Evolutionary conservation across 2,329 filamentous ascomycete species (phyloP), one percentile per base, ranked within the genome.

Genomic region (Sporothrix globosa): DNA sequence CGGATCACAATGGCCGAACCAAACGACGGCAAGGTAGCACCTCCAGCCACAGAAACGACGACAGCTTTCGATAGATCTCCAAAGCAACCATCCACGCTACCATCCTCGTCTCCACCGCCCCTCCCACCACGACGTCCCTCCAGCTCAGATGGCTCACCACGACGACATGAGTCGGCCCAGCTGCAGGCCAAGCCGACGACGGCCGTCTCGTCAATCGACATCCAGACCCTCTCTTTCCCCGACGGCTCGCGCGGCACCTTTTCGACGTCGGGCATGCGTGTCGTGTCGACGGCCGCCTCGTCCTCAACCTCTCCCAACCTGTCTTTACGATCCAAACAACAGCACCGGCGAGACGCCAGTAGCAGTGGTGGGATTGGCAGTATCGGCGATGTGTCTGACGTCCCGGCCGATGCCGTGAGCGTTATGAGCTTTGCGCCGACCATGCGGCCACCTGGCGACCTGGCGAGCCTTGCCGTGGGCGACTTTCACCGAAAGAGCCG

Each of bases 401-500:
- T 78, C 67, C 88, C 90, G 67, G 86, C 86, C 73, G 92, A 90
- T 76, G 78, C 92, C 70, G 87, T 86, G 74, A 92, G 90, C 77
- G 78, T 92, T 70, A 84, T 84, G 79, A 92, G 90, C 81, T 86
- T 87, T 76, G 86, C 87, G 44, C 89, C 89, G 0, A 90, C 86
- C 6, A 81, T 84, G 80, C 89, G 85, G 52, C 86, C 84, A 21
- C 85, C 84, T 0, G 89, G 88, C 3, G 93, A 97, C 74, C 86
- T 92, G 34, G 93, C 93, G 72, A 97, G 94, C 76, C 83, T 97
- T 24, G 86, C 97, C 60, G 89, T 88, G 11, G 91, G 92, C 54
- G 89, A 92, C 30, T 80, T 90, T 48, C 86, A 87, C 74, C 85
- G 85, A 71, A 87, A 86, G 75, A 92, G 87, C 76, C 85, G 88